phyloP scores from a whole-genome alignment of 805 yeast genomes.

The Ogataea degrootiae region DNA sequence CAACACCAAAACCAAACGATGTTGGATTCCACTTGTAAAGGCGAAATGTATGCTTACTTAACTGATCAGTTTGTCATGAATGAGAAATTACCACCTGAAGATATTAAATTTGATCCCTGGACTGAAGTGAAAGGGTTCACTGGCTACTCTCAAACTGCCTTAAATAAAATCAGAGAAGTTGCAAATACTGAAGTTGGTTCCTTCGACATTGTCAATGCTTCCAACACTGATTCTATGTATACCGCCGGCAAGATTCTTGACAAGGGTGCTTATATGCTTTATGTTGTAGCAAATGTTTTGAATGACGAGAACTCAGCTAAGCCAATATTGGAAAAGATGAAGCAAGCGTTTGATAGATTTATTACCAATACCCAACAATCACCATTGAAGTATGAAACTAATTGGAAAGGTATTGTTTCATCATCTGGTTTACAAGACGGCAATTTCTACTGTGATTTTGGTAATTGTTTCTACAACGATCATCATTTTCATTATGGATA shows the following conservation, averaged over 20 bases:
- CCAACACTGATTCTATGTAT: conserved; percentile 83
- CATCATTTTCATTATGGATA: conserved; percentile 89
- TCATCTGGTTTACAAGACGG: conserved; percentile 45
- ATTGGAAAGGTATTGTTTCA: conserved; percentile 76
- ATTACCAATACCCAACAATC: conserved; percentile 60
- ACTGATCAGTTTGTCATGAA: conserved; percentile 29
- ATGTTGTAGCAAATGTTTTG: conserved; percentile 64
- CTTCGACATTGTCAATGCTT: conserved; percentile 48
- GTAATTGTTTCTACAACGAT: conserved; percentile 75
- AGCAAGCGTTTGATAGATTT: conserved; percentile 66
- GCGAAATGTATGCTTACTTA: conserved; percentile 43
- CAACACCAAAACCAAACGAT: conserved; percentile 23
- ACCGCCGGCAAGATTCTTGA: conserved; percentile 84
- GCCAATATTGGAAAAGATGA: conserved; percentile 51
- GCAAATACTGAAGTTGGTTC: conserved; percentile 50
- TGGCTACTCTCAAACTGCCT: conserved; percentile 32
- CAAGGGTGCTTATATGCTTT: conserved; percentile 83
- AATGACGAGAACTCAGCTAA: conserved; percentile 49
- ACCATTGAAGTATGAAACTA: conserved; percentile 74
- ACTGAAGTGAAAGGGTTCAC: conserved; percentile 38
- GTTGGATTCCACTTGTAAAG: conserved; percentile 52
- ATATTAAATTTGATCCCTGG: conserved; percentile 55
- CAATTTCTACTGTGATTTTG: conserved; percentile 47
- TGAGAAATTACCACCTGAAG: conserved; percentile 27
- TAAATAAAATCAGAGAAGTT: conserved; percentile 37